These are phyloP conservation scores for Candida vaughaniae DNA, from an alignment of 805 yeast genomes.

Conservation along the genomic window DNA sequence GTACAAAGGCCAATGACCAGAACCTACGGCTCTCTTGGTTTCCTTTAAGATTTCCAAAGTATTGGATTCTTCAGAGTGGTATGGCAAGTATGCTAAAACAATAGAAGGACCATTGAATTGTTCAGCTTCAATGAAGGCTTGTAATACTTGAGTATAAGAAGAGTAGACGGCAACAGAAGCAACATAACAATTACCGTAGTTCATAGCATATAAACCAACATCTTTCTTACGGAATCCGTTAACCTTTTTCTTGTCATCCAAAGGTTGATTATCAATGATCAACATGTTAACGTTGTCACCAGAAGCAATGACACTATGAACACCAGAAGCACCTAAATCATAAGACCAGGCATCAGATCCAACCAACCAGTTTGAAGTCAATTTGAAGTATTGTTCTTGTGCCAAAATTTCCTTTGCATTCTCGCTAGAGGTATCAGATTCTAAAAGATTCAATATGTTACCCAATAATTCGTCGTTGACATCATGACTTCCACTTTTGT, in stretches of 20 bases:
- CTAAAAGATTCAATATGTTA: constrained; percentile 39
- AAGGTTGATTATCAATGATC: constrained; percentile 83
- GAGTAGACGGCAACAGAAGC: constrained; percentile 94
- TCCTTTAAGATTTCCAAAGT: constrained; percentile 77
- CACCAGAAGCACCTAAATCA: constrained; percentile 89
- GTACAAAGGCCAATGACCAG: constrained; percentile 97
- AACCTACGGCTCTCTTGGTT: constrained; percentile 85
- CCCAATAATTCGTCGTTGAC: constrained; percentile 21
- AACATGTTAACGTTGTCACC: constrained; percentile 79
- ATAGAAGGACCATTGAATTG: constrained; percentile 87
- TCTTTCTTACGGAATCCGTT: constrained; percentile 75
- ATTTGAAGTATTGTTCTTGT: constrained; percentile 32
- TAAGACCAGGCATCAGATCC: constrained; percentile 97
- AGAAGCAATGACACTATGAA: constrained; percentile 77
- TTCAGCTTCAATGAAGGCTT: constrained; percentile 89
- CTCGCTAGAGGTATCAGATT: constrained; percentile 36
- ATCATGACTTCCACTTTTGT: constrained; percentile 24
- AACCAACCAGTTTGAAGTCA: constrained; percentile 69
- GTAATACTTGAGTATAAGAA: constrained; percentile 88
- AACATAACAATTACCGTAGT: constrained; percentile 83
- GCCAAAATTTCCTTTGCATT: constrained; percentile 46
- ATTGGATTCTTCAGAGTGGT: constrained; percentile 58
- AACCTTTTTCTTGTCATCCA: constrained; percentile 34
- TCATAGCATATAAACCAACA: constrained; percentile 92
- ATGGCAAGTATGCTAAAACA: constrained; percentile 87